Evolutionary conservation across 164 flowering plant genomes (phyloP).

Genomic region (Dillenia suffruticosa): DNA sequence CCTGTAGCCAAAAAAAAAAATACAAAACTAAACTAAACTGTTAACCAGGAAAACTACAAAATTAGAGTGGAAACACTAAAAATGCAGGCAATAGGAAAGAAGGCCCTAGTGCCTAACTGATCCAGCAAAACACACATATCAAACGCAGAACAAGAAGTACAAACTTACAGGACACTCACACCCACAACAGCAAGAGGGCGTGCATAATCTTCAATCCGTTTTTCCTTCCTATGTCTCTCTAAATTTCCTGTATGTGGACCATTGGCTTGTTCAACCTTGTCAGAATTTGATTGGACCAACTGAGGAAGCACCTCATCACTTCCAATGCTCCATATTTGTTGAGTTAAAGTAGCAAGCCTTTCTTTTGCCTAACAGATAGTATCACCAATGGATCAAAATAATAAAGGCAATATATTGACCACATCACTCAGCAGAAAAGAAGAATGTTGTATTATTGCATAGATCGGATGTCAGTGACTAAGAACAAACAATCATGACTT

Average conservation of each 20-base stretch:
- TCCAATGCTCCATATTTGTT: constrained; percentile 70
- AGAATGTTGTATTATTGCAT: background rate
- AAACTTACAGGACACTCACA: constrained; percentile 85
- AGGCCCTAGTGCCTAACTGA: no score
- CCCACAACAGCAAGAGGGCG: constrained; percentile 86
- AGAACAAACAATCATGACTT: constrained; percentile 2
- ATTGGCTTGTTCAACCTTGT: constrained; percentile 20
- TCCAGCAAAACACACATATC: no score
- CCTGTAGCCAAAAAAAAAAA: no score
- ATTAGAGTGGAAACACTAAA: no score
- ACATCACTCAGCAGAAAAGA: background rate
- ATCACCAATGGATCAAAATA: background rate
- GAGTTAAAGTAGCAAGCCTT: constrained; percentile 53
- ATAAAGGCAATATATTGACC: background rate
- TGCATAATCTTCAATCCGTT: constrained; percentile 78
- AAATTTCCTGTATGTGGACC: constrained; percentile 13
- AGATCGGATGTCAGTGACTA: no score
- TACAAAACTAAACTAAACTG: no score
- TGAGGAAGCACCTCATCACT: constrained; percentile 24
- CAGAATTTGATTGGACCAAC: constrained; percentile 12
- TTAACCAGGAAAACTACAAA: no score
- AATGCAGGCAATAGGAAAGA: no score
- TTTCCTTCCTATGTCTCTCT: constrained; percentile 32
- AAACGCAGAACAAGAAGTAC: background rate
- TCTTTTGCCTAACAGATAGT: constrained; percentile 51